These are phyloP conservation scores for Nosema muscidifuracis DNA, from an alignment of 371 early-diverging fungal genomes.

Conservation along the genomic window DNA sequence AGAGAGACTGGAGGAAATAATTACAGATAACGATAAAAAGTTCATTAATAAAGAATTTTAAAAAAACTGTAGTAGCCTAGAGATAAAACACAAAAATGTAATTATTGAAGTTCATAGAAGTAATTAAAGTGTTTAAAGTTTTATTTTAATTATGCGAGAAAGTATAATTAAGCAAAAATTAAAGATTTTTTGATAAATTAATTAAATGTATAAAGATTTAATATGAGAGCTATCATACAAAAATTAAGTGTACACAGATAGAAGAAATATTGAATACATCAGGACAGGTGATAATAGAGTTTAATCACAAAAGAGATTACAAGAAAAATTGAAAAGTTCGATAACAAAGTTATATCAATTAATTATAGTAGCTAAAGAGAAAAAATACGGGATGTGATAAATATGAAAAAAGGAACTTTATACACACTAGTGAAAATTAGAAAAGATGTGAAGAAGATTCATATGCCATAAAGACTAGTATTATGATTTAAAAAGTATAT, in stretches of 20 bases:
- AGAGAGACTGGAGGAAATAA: not conserved
- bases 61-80: not conserved
- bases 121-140: not conserved
- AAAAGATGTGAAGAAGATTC: no score
- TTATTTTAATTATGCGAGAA: not conserved
- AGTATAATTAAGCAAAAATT: not conserved
- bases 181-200: not conserved
- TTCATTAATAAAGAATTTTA: not conserved
- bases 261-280: no score
- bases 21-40: conserved; percentile 9
- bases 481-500: no score
- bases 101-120: not conserved
- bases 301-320: no score
- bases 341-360: no score
- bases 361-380: no score
- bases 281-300: no score
- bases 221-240: not conserved
- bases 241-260: conserved; percentile 2
- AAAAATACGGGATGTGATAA: no score
- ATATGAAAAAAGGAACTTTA: no score
- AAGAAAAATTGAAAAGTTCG: no score
- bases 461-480: no score
- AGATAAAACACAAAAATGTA: not conserved
- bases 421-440: no score
- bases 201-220: not conserved